A percentile compares a stretch with the other conserved stretches of the same genome.
phyloP scores from a whole-genome alignment of 192 early-diverging fungal species.

The Podila epicladia region DNA sequence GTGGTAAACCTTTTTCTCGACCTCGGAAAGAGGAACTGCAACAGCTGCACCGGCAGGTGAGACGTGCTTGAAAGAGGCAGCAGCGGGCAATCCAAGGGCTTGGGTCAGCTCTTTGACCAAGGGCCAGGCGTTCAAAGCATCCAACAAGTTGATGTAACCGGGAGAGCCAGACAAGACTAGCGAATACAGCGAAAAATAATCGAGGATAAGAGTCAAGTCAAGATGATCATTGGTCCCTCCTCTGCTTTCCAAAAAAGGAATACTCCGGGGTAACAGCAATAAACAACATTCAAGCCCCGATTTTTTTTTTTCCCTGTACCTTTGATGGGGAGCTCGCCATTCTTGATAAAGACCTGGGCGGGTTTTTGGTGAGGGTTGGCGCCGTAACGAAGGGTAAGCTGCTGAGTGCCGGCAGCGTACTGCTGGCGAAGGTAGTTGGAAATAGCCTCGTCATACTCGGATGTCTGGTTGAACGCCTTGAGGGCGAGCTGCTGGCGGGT shows the following conservation, averaged over 20 bases:
- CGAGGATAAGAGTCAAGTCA: background rate
- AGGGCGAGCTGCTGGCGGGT: slow-evolving; percentile 86
- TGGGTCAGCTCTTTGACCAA: slow-evolving; percentile 95
- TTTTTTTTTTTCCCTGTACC: slow-evolving; percentile 18
- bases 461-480: slow-evolving; percentile 93
- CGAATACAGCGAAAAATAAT: background rate
- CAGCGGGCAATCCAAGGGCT: slow-evolving; percentile 90
- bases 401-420: slow-evolving; percentile 80
- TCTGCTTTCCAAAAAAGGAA: slow-evolving; percentile 33
- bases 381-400: slow-evolving; percentile 93
- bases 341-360: slow-evolving; percentile 89
- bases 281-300: slow-evolving; percentile 32
- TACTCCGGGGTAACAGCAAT: slow-evolving; percentile 42
- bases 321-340: slow-evolving; percentile 85
- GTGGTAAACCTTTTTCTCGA: slow-evolving; percentile 90
- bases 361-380: slow-evolving; percentile 99
- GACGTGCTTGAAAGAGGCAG: slow-evolving; percentile 99
- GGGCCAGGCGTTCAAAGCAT: slow-evolving; percentile 97
- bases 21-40: slow-evolving; percentile 78
- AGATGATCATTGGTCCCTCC: background rate
- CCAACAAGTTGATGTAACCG: slow-evolving; percentile 98
- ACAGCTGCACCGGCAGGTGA: slow-evolving; percentile 98
- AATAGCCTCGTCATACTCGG: slow-evolving; percentile 96
- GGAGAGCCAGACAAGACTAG: slow-evolving; percentile 91
- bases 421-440: slow-evolving; percentile 94